Evolutionary conservation across 257 asterid species (phyloP).

Genomic region (Nicotiana tomentosiformis): DNA sequence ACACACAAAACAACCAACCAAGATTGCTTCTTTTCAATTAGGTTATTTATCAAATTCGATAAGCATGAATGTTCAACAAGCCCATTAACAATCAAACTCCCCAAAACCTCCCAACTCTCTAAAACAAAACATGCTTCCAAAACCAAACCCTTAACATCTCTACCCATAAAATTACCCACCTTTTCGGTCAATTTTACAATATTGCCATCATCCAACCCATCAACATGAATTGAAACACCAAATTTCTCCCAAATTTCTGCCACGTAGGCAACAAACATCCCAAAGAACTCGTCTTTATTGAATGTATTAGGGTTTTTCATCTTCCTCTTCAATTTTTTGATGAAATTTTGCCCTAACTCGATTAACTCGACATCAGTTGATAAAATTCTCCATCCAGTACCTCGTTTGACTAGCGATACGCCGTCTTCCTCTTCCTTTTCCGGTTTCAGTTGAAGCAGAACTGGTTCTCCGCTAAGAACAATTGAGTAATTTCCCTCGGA

Average conservation of each 20-base stretch:
- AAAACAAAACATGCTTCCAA: conserved; percentile 56
- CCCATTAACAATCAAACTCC: conserved; percentile 49
- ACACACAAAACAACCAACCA: conserved; percentile 60
- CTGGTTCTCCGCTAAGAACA: conserved; percentile 49
- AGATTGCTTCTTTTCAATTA: conserved; percentile 52
- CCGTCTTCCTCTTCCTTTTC: conserved; percentile 26
- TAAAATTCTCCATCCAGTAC: conserved; percentile 49
- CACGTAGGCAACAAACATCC: conserved; percentile 39
- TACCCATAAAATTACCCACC: conserved; percentile 42
- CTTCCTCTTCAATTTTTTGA: conserved; percentile 33
- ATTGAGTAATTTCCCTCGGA: conserved; percentile 41
- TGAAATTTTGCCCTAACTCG: conserved; percentile 37
- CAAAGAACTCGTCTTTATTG: conserved; percentile 38
- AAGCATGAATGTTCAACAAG: conserved; percentile 37
- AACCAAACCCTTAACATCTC: conserved; percentile 55
- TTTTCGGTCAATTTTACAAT: conserved; percentile 40
- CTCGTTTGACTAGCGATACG: conserved; percentile 28
- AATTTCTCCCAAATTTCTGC: conserved; percentile 27
- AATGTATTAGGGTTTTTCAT: conserved; percentile 42
- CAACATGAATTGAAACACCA: conserved; percentile 26
- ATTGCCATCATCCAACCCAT: conserved; percentile 29
- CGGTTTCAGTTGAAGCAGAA: conserved; percentile 39
- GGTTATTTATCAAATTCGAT: conserved; percentile 38
- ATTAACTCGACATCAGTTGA: conserved; percentile 39
- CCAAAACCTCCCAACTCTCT: conserved; percentile 61